Conservation (phyloP, 1,284 basidiomycete species). For the Cryptococcus sp. region DNA sequence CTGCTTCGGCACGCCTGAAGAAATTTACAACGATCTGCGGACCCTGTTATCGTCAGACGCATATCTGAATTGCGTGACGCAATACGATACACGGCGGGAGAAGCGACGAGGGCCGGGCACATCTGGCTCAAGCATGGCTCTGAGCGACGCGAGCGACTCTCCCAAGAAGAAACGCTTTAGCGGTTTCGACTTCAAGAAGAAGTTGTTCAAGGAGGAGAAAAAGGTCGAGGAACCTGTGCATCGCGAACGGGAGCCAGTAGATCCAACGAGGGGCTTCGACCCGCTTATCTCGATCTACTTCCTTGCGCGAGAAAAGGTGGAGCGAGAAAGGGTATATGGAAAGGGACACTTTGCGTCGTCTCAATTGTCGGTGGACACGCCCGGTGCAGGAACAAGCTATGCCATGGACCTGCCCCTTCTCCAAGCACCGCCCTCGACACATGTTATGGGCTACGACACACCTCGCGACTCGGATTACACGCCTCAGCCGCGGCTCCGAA, state of each 20-base stretch:
- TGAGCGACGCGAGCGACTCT: constrained; percentile 36
- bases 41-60: constrained; percentile 75
- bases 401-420: constrained; percentile 77
- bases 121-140: constrained; percentile 27
- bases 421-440: constrained; percentile 71
- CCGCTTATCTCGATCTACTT: constrained; percentile 96
- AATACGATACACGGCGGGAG: constrained; percentile 74
- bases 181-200: constrained; percentile 95
- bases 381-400: constrained; percentile 58
- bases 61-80: constrained; percentile 71
- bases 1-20: constrained; percentile 87
- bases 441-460: constrained; percentile 53
- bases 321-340: constrained; percentile 89
- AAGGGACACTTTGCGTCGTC: constrained; percentile 92
- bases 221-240: constrained; percentile 40
- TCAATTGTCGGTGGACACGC: constrained; percentile 61
- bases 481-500: constrained; percentile 58
- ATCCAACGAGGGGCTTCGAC: constrained; percentile 92
- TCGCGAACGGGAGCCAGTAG: constrained; percentile 57
- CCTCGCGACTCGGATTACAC: constrained; percentile 56
- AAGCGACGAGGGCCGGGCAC: constrained; percentile 29
- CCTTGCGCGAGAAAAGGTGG: constrained; percentile 91
- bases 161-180: constrained; percentile 67
- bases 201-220: constrained; percentile 68
- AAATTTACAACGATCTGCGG: constrained; percentile 74